Base-by-base conservation (phyloP, 2,329 filamentous ascomycete genomes). In the Rhinocladiella similis region DNA sequence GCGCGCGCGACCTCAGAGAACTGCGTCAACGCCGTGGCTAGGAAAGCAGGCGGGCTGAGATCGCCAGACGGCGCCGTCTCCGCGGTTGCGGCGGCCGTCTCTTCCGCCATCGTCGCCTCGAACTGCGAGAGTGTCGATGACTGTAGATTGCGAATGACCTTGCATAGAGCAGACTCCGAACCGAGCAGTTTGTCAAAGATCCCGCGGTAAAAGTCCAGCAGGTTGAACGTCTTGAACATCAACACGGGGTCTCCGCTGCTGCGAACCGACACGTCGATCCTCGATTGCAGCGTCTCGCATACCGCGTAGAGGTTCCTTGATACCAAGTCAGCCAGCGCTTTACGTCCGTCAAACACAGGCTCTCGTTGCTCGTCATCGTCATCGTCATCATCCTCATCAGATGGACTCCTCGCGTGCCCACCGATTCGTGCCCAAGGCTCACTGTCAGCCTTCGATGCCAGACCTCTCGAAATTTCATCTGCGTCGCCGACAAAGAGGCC, bases 181-280 rank as follows among this genome's bases (percentile, higher is more conserved):
- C 89, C 88, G 0, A 97, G 78, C 0, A 97, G 79, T 65, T 88
- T 93, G 14, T 84, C 77, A 69, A 97, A 97, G 1, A 92, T 97
- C 60, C 84, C 80, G 27, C 84, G 86, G 74, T 99, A 99, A 73
- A 99, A 99, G 39, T 84, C 86, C 41, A 97, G 80, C 1, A 99
- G 78, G 65, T 96, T 97, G 10, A 90, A 87, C 39, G 97, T 85
- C 70, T 91, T 94, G 76, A 96, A 99, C 33, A 91, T 87, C 47
- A 91, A 77, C 18, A 95, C 90, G 0, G 88, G 88, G 57, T 97
- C 92, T 65, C 97, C 92, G 69, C 96, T 93, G 59, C 89, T 89
- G 66, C 96, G 91, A 14, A 97, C 88, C 18, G 96, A 89, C 66
- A 97, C 89, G 71, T 97, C 92, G 50, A 95, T 85, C 29, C 93